Evolutionary conservation across 164 flowering plant species (phyloP).

Genomic region (Houttuynia cordata): DNA sequence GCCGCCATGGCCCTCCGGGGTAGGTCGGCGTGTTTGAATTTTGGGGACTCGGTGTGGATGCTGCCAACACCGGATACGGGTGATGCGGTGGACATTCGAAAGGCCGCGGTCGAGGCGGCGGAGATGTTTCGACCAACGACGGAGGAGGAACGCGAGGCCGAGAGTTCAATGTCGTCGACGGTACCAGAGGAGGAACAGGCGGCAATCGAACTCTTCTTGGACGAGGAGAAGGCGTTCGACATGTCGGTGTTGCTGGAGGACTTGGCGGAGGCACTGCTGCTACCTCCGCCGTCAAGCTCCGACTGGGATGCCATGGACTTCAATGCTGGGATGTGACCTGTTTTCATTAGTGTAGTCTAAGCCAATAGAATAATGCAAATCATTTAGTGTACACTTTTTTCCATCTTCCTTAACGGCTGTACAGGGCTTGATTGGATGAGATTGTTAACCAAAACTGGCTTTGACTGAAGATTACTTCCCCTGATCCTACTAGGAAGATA

Average conservation of each 20-base stretch:
- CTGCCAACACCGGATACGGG: slow-evolving; percentile 35
- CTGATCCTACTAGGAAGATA: no score
- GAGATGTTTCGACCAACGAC: slow-evolving; percentile 35
- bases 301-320: no score
- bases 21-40: slow-evolving; percentile 51
- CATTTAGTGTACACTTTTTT: no score
- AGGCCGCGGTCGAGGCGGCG: slow-evolving; percentile 65
- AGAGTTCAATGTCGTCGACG: not conserved
- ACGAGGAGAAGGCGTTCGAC: slow-evolving; percentile 11
- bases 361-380: no score
- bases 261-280: slow-evolving; percentile 46
- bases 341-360: no score
- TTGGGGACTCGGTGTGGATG: slow-evolving; percentile 66
- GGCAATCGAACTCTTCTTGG: not conserved
- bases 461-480: no score
- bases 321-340: no score
- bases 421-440: no score
- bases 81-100: slow-evolving; percentile 49
- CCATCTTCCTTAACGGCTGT: no score
- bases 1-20: slow-evolving; percentile 63
- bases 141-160: not conserved
- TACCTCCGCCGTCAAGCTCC: slow-evolving; percentile 30
- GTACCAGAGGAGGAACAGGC: not conserved
- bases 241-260: slow-evolving; percentile 23
- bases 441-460: no score